Base-by-base conservation (phyloP, 2,329 filamentous ascomycete species). In the Fusarium gaditjirri region DNA sequence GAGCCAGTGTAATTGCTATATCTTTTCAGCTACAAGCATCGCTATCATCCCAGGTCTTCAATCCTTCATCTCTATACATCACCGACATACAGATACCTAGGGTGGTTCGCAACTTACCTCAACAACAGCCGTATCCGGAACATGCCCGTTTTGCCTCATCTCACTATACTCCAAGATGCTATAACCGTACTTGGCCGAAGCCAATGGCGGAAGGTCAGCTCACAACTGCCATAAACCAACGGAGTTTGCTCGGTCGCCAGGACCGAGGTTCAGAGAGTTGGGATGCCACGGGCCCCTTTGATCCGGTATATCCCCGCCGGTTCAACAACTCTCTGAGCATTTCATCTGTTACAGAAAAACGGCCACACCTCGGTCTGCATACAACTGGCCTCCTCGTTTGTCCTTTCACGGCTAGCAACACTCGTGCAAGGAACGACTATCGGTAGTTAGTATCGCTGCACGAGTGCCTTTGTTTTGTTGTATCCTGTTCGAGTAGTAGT, bases 251-350 rank as follows among this genome's bases (percentile, higher is more conserved):
- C 72, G 67, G 74, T 54, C 72, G 54, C 44, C 43, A 68, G 74
- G 68, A 55, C 75, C 75, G 75, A 77, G 75, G 75, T 69, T 76
- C 60, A 59, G n/a, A 55, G 49, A 35, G 29, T 54, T 52, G 55
- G 47, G 52, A 63, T 68, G 55, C 41, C 47, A 59, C 43, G 36
- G 33, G 74, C 75, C 75, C 75, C 58, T 75, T 77, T 77, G 74
- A 77, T 59, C 75, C 75, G 75, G 74, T 55, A 61, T 68, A 59
- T 65, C 63, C 56, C 61, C 55, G 57, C 53, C 55, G 31, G 35
- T 59, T 47, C 29, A 27, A 56, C 46, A 63, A n/a, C 25, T 25
- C 25, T 25, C 25, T 25, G 25, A 44, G 55, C 47, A 54, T 31
- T 33, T 41, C 49, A 36, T 36, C 53, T 47, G 52, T 44, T 38